These are phyloP conservation scores for Arachnopeziza araneosa DNA, from an alignment of 2,329 filamentous ascomycete genomes.

Conservation along the genomic window DNA sequence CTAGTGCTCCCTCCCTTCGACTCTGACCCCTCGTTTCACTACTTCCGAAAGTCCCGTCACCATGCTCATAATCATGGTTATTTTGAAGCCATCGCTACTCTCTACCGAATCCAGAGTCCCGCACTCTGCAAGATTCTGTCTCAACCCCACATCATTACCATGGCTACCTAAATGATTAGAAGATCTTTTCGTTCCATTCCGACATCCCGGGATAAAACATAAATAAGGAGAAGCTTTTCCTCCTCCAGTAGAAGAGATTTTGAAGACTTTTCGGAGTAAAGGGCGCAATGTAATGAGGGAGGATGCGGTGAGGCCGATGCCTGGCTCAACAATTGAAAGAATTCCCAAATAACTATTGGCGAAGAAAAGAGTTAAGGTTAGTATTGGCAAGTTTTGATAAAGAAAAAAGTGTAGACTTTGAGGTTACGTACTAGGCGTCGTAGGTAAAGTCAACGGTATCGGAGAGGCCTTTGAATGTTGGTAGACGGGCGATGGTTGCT, in stretches of 20 bases:
- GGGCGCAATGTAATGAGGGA: constrained; percentile 24
- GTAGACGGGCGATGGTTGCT: constrained; percentile 27
- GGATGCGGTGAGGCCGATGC: constrained; percentile 21
- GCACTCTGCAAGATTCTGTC: no score
- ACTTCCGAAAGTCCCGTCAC: no score
- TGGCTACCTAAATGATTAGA: no score
- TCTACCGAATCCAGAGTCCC: no score
- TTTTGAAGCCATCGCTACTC: no score
- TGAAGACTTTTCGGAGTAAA: constrained; percentile 20
- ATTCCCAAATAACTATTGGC: constrained; percentile 1
- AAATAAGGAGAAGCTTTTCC: background rate
- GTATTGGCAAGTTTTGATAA: background rate
- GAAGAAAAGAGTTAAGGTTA: background rate
- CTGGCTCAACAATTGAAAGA: constrained; percentile 20
- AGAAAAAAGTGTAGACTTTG: background rate
- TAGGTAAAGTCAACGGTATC: constrained; percentile 23
- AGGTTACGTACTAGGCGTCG: background rate
- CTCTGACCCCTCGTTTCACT: no score
- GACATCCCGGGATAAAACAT: background rate
- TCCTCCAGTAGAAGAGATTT: background rate
- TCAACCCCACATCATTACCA: no score
- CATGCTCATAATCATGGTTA: no score
- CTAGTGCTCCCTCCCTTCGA: no score
- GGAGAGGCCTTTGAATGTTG: constrained; percentile 20
- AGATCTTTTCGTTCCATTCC: no score